Percentiles rank a stretch among this genome's conserved stretches.
Evolutionary conservation across 192 early-diverging fungal genomes (phyloP).

Genomic region (Funneliformis mosseae): DNA sequence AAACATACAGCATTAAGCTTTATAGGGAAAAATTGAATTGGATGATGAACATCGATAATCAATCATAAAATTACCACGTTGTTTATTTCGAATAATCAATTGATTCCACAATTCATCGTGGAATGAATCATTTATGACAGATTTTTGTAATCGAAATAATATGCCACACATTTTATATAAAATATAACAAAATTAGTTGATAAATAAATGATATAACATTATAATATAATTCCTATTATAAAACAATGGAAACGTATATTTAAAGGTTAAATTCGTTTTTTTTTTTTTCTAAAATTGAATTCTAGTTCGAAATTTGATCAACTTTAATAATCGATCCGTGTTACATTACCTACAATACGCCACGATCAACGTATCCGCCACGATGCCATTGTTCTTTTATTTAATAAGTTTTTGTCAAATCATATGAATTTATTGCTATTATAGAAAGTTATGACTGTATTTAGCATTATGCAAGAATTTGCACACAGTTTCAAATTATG

Average conservation of each 20-base stretch:
- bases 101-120: slow-evolving; percentile 40
- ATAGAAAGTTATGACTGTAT: no score
- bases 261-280: not conserved
- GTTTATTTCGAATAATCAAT: slow-evolving; percentile 49
- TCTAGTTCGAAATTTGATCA: no score
- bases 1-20: not conserved
- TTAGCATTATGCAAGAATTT: no score
- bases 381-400: no score
- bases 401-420: no score
- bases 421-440: no score
- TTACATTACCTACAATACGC: no score
- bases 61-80: slow-evolving; percentile 45
- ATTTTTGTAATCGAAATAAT: slow-evolving; percentile 46
- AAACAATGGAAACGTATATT: not conserved
- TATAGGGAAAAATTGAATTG: no score
- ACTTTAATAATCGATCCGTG: no score
- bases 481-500: no score
- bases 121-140: not conserved
- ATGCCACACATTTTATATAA: slow-evolving; percentile 57
- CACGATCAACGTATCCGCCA: no score
- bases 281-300: no score
- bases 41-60: not conserved
- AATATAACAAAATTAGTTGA: not conserved
- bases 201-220: not conserved
- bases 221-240: not conserved